These are phyloP conservation scores for Ramicandelaber brevisporus DNA, from an alignment of 192 early-diverging fungal species.

Conservation along the genomic window DNA sequence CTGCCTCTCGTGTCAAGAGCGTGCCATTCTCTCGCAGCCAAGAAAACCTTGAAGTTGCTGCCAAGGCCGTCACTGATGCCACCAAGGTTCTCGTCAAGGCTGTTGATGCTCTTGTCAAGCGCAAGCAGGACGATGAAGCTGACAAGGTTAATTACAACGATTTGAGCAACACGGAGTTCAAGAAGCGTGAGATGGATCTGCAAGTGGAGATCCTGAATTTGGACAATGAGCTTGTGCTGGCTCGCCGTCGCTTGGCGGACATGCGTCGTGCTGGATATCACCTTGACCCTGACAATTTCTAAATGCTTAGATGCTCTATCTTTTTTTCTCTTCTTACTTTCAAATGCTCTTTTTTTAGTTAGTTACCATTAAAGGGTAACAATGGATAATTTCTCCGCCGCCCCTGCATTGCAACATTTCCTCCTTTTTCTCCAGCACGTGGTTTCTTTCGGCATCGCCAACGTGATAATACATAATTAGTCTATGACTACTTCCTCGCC, in stretches of 20 bases:
- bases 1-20: constrained; percentile 87
- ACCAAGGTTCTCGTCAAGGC: constrained; percentile 74
- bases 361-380: too few species aligned
- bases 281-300: constrained; percentile 19
- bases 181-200: constrained; percentile 92
- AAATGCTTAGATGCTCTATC: too few species aligned
- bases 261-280: constrained; percentile 73
- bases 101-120: constrained; percentile 56
- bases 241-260: constrained; percentile 69
- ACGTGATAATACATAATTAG: too few species aligned
- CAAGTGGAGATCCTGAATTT: constrained; percentile 91
- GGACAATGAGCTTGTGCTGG: constrained; percentile 71
- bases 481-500: too few species aligned
- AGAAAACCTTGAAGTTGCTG: constrained; percentile 77
- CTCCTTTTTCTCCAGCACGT: too few species aligned
- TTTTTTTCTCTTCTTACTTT: too few species aligned
- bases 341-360: too few species aligned
- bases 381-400: too few species aligned
- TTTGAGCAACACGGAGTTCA: constrained; percentile 78
- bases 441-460: too few species aligned
- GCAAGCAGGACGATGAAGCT: constrained; percentile 30
- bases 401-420: too few species aligned
- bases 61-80: constrained; percentile 79
- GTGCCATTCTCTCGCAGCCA: constrained; percentile 80
- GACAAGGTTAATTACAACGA: constrained; percentile 30